Evolutionary conservation across 2,329 filamentous ascomycete species (phyloP).

Genomic region (Stachybotrys chartarum): DNA sequence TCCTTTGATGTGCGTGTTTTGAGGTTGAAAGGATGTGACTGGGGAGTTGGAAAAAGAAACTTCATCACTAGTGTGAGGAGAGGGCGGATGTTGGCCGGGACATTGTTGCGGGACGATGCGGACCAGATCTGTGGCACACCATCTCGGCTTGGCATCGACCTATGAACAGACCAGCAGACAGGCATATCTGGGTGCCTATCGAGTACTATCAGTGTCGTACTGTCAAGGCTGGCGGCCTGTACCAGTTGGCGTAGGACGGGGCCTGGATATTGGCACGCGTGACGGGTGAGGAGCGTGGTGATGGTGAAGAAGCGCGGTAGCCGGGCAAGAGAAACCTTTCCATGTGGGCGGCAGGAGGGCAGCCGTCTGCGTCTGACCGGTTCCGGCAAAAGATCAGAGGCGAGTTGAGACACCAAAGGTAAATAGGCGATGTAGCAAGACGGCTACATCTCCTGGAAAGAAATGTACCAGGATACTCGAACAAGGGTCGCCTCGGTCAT

Average conservation of each 20-base stretch:
- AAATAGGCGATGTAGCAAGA: neutral
- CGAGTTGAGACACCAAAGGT: neutral
- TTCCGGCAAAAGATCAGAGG: neutral
- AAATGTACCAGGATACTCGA: neutral
- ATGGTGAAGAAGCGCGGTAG: neutral
- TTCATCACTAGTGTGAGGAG: neutral
- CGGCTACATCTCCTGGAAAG: neutral
- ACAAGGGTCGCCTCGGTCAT: neutral
- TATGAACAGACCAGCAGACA: neutral
- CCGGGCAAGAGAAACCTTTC: neutral
- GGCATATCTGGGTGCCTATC: neutral
- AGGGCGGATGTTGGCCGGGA: conserved; percentile 13
- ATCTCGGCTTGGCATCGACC: conserved; percentile 22
- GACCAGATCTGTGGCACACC: conserved; percentile 32
- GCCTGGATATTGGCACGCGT: neutral
- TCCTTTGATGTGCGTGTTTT: neutral
- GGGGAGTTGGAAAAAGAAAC: neutral
- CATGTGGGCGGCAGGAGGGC: neutral
- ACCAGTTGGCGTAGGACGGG: neutral
- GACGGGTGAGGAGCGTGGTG: neutral
- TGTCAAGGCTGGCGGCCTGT: neutral
- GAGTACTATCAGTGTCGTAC: neutral
- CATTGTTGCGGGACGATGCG: conserved; percentile 22
- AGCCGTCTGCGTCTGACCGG: neutral
- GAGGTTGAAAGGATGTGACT: neutral